A percentile compares a stretch with the other conserved stretches of the same genome.
Evolutionary conservation across 2,329 filamentous ascomycete species (phyloP).

Genomic region (Metarhizium anisopliae): DNA sequence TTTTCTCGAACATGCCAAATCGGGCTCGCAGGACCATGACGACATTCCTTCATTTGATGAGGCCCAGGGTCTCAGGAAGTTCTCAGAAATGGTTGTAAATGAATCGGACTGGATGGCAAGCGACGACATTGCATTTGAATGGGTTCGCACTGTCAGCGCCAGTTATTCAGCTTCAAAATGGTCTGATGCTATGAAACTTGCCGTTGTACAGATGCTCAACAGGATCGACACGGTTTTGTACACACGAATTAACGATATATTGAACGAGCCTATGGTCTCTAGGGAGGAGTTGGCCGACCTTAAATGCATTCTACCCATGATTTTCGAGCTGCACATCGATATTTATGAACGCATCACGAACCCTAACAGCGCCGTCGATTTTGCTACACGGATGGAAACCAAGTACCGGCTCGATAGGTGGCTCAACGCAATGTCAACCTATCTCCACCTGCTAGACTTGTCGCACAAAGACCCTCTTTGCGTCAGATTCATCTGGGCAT

Average conservation of each 20-base stretch:
- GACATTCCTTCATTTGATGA: constrained; percentile 43
- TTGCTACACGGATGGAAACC: constrained; percentile 37
- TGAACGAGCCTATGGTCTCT: constrained; percentile 20
- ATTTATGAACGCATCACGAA: constrained; percentile 51
- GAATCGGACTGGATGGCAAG: constrained; percentile 38
- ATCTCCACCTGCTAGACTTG: constrained; percentile 28
- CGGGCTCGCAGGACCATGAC: constrained; percentile 39
- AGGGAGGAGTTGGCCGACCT: constrained; percentile 22
- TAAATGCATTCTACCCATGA: constrained; percentile 43
- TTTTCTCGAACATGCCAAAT: constrained; percentile 55
- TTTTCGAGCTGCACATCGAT: constrained; percentile 54
- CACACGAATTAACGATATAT: constrained; percentile 33
- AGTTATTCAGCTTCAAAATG: constrained; percentile 48
- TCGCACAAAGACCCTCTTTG: constrained; percentile 30
- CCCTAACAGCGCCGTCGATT: constrained; percentile 44
- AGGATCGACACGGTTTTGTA: constrained; percentile 44
- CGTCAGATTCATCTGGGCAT: constrained; percentile 49
- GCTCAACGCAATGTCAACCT: constrained; percentile 39
- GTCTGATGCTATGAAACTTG: constrained; percentile 47
- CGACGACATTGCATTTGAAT: constrained; percentile 51
- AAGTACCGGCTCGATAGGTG: constrained; percentile 42
- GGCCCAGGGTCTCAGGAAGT: constrained; percentile 39
- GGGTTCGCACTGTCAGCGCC: constrained; percentile 39
- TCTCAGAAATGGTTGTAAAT: constrained; percentile 39
- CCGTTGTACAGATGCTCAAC: constrained; percentile 48